Evolutionary conservation across 352 stramenopile species (phyloP), one percentile per base, ranked within the genome.

Genomic region (Pythium coloratum): DNA sequence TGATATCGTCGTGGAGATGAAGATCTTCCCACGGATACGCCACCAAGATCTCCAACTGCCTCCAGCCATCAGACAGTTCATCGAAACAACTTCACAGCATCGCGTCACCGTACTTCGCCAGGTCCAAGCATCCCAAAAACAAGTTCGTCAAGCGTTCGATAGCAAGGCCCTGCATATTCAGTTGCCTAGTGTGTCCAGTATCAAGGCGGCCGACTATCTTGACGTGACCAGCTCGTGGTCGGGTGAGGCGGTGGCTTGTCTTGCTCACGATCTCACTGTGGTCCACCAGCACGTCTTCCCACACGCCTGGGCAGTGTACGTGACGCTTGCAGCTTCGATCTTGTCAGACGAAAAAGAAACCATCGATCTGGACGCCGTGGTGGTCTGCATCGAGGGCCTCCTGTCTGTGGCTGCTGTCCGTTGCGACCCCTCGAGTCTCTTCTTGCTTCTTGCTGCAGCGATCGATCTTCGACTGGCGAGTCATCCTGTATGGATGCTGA

Each of bases 391-490:
- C 49, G 28, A 20, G 2, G 57, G 36, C 0, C 55, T 88, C 7
- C 76, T 80, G 30, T 28, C 61, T 1, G 51, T 83, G 13, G 66
- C 84, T 8, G 24, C 66, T 14, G 44, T 71, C 1, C 72, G 72
- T 10, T 62, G 61, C 6, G 76, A 86, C 49, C 34, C 5, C 6
- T n/a, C 61, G 16, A 78, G 70, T 50, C 76, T 69, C 8, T 60
- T 75, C 10, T 50, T 82, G 6, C 36, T 67, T n/a, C 63, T 80
- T 2, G 57, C 46, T 13, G 34, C 73, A 3, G 26, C 83, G 1
- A 54, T 81, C 32, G 34, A 71, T 12, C 57, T 71, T 6, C 59
- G 50, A 1, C 2, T 82, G 3, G 38, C 60, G 5, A 33, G 38
- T 0, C 63, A 72, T 33, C 20, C 30, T 0, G 42, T 76, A 10